A percentile compares a stretch with the other conserved stretches of the same genome.
phyloP scores from a whole-genome alignment of 768 basidiomycete genomes.

The Termitomyces heimii region DNA sequence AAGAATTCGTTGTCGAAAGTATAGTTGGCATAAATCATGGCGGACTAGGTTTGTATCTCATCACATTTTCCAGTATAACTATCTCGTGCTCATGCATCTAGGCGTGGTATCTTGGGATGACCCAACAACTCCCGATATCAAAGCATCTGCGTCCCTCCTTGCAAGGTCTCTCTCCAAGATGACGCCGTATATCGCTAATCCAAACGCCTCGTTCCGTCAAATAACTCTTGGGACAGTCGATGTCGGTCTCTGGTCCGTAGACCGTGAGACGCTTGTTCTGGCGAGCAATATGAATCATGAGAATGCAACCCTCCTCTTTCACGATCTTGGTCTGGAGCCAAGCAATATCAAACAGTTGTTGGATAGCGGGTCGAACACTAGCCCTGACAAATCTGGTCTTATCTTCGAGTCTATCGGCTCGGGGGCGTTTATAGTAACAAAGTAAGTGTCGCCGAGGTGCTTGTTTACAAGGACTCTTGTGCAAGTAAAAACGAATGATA shows the following conservation, averaged over 20 bases:
- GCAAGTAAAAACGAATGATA: background rate
- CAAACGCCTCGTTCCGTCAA: constrained; percentile 33
- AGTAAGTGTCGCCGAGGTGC: constrained; percentile 9
- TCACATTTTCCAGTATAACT: background rate
- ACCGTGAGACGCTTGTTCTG: constrained; percentile 36
- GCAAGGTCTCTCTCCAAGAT: constrained; percentile 40
- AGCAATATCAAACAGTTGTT: constrained; percentile 23
- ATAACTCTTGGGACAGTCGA: constrained; percentile 37
- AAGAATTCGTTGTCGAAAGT: constrained; percentile 62
- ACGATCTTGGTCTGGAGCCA: constrained; percentile 21
- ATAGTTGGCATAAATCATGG: constrained; percentile 70
- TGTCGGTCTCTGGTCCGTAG: constrained; percentile 44
- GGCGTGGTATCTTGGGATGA: constrained; percentile 50
- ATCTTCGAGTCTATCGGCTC: constrained; percentile 33
- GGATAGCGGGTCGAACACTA: constrained; percentile 27
- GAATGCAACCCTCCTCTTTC: constrained; percentile 23
- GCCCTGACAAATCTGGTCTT: constrained; percentile 20
- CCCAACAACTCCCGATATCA: constrained; percentile 48
- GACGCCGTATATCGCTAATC: constrained; percentile 39
- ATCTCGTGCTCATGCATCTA: constrained; percentile 8
- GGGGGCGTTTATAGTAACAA: constrained; percentile 31
- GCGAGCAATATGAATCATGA: constrained; percentile 46
- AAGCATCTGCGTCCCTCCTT: constrained; percentile 42
- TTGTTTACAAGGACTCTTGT: constrained; percentile 1
- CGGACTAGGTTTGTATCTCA: constrained; percentile 36